Evolutionary conservation across 2,329 filamentous ascomycete genomes (phyloP), one percentile per base, ranked within the genome.

Genomic region (Thielaviopsis euricoi): DNA sequence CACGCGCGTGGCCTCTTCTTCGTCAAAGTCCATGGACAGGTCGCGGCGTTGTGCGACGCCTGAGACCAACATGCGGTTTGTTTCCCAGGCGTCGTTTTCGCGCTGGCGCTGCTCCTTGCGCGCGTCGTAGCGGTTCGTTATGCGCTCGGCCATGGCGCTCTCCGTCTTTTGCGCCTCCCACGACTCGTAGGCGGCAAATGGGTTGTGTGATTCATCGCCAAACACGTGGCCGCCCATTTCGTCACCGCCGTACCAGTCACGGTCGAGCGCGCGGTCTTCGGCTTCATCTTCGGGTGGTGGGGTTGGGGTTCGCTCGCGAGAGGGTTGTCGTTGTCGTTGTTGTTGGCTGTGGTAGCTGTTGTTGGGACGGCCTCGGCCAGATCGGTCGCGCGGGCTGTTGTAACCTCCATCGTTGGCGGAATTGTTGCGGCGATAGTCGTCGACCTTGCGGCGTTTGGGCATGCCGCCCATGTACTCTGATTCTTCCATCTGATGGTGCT

Each of bases 41-140:
- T 93, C 87, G 63, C 89, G 77, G 66, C 91, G 77, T 70, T 98
- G 94, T 19, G 93, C 93, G 19, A 98, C 90, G 58, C 91, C 91
- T 21, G 90, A 96, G 1, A 90, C 93, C 61, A 98, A 77, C 93
- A 98, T 97, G 60, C 93, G 87, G 69, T 98, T 98, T 17, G 91
- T 93, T 71, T 98, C 94, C 93, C 93, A 98, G 0, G 90, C 91
- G 71, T 98, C 93, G 50, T 93, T 89, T 67, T 98, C 93, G 67
- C 87, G 89, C 69, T 95, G 88, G 65, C 90, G 87, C 70, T 95
- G 89, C 59, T 88, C 77, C 61, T 85, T 83, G 55, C 87, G 79
- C 51, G 86, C 86, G 57, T 74, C 79, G 65, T 76, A 80, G 65
- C 79, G 83, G 56, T 79, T 83, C 5, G 83, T 77, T 73, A 93